Evolutionary conservation across 805 yeast species (phyloP), one percentile per base, ranked within the genome.

Genomic region (Tetrapisispora taiwanensis): DNA sequence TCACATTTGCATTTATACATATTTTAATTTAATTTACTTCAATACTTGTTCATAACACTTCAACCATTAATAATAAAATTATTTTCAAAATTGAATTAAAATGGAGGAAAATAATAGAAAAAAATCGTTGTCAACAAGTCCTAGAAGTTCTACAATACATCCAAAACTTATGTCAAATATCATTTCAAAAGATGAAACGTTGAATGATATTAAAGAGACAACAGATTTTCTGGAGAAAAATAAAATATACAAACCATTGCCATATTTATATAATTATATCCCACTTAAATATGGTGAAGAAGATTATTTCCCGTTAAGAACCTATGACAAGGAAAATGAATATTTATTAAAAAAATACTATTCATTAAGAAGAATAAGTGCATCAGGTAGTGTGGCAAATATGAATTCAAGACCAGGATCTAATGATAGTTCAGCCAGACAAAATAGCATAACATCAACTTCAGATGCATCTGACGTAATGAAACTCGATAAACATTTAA

Each of bases 271-370:
- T 1, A 51, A 51, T 34, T 51, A 51, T 39, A 36, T 48, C 19
- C 44, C 52, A 27, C 42, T 47, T n/a, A 33, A 36, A 5, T 20
- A 44, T 7, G 35, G 45, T 15, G 7, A 3, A 4, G 17, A 36
- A 10, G 22, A 43, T 19, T 3, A 10, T 27, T 37, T 28, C 19
- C 5, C 28, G 20, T 12, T 28, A 22, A 24, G 33, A 26, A 38
- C 30, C n/a, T 33, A 36, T 37, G 24, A 39, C 43, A 33, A 10
- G 35, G 15, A 49, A 31, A 48, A 45, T 28, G 55, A 49, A 35
- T 36, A 27, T 12, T 39, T 46, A 32, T 33, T 51, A 41, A 51
- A 51, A 36, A 48, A 40, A 33, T 51, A 51, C 31, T 51, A 51
- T 44, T 30, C 43, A 8, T 35, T 48, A 3, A 50, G 45, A 15